phyloP scores from a whole-genome alignment of 2,329 filamentous ascomycete species.

The Curvularia lunata region DNA sequence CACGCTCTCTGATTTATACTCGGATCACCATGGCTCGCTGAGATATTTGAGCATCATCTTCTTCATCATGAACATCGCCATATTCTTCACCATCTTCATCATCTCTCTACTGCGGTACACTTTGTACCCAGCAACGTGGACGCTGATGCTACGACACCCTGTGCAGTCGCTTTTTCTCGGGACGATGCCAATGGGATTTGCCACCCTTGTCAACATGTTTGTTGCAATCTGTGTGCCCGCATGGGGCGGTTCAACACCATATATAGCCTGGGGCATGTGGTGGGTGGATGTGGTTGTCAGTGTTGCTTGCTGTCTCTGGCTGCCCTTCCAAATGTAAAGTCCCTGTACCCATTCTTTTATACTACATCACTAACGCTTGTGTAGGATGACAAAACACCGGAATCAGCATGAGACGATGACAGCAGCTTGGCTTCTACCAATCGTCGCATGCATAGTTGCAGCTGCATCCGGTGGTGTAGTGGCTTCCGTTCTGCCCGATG shows the following conservation, averaged over 20 bases:
- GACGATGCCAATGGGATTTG: conserved; percentile 71
- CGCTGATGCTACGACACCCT: conserved; percentile 69
- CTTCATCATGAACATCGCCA: conserved; percentile 62
- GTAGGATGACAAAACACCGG: conserved; percentile 38
- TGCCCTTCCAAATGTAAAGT: conserved; percentile 38
- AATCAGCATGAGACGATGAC: conserved; percentile 58
- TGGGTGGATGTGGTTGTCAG: conserved; percentile 56
- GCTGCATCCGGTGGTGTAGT: conserved; percentile 68
- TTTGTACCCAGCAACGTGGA: conserved; percentile 70
- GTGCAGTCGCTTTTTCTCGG: conserved; percentile 71
- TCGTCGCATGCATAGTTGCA: conserved; percentile 69
- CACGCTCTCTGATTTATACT: conserved; percentile 61
- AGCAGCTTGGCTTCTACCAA: conserved; percentile 68
- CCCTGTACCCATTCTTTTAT: not conserved
- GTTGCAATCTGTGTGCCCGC: conserved; percentile 62
- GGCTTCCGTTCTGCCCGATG: conserved; percentile 63
- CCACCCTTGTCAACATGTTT: conserved; percentile 72
- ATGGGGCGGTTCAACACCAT: conserved; percentile 62
- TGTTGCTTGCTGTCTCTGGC: conserved; percentile 48
- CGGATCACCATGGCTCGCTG: conserved; percentile 55
- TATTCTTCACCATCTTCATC: conserved; percentile 62
- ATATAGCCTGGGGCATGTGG: conserved; percentile 57
- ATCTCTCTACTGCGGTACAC: conserved; percentile 66
- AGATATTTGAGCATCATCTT: conserved; percentile 64
- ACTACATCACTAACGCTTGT: not conserved